These are phyloP conservation scores for Fraxinus floribunda DNA, from an alignment of 305 asterid genomes.

Conservation along the genomic window DNA sequence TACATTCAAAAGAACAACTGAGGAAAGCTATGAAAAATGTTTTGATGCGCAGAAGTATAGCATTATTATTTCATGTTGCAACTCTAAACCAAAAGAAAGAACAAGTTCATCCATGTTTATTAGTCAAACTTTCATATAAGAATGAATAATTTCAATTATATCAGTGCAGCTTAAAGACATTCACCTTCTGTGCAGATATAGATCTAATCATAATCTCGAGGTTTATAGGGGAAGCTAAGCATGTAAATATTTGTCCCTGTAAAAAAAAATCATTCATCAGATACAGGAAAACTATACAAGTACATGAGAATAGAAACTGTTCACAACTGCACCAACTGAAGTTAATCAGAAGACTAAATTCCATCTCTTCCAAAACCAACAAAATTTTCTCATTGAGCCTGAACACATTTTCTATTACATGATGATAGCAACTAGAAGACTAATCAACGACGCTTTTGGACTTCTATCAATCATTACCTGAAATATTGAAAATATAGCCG, in stretches of 20 bases:
- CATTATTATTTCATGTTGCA: constrained; percentile 4
- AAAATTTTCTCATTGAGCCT: neutral
- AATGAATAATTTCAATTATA: neutral
- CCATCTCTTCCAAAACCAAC: neutral
- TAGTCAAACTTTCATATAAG: neutral
- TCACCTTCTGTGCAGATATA: constrained; percentile 87
- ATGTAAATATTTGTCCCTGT: constrained; percentile 41
- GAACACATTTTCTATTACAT: neutral
- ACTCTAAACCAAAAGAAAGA: neutral
- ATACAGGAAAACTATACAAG: neutral
- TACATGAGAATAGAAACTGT: neutral
- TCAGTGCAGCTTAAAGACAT: neutral
- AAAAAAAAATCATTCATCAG: constrained; percentile 19
- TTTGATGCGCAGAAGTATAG: neutral
- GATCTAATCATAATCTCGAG: too few species aligned
- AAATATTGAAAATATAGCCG: too few species aligned
- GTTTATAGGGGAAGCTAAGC: too few species aligned
- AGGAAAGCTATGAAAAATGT: neutral
- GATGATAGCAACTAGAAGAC: neutral
- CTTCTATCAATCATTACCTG: neutral
- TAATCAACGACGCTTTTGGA: neutral
- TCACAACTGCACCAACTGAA: neutral
- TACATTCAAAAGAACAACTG: neutral
- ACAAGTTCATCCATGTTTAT: neutral
- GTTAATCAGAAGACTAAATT: neutral